A percentile compares a stretch with the other conserved stretches of the same genome.
phyloP scores from a whole-genome alignment of 805 yeast species.

The Candida vartiovaarae region DNA sequence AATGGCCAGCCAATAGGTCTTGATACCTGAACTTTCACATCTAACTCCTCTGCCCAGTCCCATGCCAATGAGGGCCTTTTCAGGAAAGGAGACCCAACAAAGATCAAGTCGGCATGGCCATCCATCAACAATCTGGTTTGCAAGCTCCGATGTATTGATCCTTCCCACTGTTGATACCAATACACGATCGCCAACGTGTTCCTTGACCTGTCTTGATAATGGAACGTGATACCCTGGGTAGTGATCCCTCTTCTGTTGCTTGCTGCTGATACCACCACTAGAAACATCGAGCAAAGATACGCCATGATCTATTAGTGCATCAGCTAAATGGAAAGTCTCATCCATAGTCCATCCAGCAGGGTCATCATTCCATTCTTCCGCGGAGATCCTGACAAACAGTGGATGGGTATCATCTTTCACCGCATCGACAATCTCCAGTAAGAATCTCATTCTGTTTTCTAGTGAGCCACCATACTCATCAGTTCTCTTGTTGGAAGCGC shows the following conservation, averaged over 20 bases:
- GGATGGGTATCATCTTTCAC: slow-evolving; percentile 33
- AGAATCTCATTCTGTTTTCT: slow-evolving; percentile 47
- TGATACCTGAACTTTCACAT: slow-evolving; percentile 19
- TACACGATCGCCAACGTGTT: slow-evolving; percentile 28
- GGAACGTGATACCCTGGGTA: slow-evolving; percentile 24
- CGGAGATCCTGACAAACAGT: slow-evolving; percentile 26
- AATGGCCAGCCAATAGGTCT: background rate
- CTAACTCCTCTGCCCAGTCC: slow-evolving; percentile 44
- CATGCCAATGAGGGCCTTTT: slow-evolving; percentile 44
- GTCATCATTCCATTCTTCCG: slow-evolving; percentile 8
- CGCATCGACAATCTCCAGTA: slow-evolving; percentile 40
- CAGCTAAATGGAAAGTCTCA: slow-evolving; percentile 27
- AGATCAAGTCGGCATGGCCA: slow-evolving; percentile 39
- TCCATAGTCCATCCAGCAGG: slow-evolving; percentile 10
- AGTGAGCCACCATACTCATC: slow-evolving; percentile 59
- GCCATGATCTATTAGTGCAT: slow-evolving; percentile 34
- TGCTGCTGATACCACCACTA: slow-evolving; percentile 25
- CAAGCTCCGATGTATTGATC: slow-evolving; percentile 28
- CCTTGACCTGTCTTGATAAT: slow-evolving; percentile 24
- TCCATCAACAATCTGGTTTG: slow-evolving; percentile 35
- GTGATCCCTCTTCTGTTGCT: slow-evolving; percentile 7
- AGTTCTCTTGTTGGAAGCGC: slow-evolving; percentile 38
- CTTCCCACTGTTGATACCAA: slow-evolving; percentile 43
- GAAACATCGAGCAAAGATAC: slow-evolving; percentile 50
- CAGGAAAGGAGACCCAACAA: slow-evolving; percentile 40